Evolutionary conservation across 345 rosid species (phyloP).

Genomic region (Brassica juncea): DNA sequence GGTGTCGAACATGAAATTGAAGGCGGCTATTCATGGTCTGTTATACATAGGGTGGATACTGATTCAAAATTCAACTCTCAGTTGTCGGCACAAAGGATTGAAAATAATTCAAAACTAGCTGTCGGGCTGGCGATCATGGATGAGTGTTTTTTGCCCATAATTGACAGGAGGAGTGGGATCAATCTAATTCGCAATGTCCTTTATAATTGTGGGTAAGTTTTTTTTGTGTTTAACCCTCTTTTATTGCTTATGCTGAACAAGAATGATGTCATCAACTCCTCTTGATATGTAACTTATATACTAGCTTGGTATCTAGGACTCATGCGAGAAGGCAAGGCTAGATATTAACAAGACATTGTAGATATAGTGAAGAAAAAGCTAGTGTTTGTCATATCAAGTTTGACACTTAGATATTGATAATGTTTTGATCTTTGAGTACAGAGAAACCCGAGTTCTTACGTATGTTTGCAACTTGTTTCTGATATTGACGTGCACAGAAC

Average conservation of each 20-base stretch:
- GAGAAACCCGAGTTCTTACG: too few species aligned
- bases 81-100: conserved; percentile 29
- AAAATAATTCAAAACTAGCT: conserved; percentile 43
- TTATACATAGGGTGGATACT: conserved; percentile 37
- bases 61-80: conserved; percentile 25
- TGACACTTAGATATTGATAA: background rate
- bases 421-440: too few species aligned
- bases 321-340: too few species aligned
- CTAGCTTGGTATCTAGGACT: too few species aligned
- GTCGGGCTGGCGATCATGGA: conserved; percentile 41
- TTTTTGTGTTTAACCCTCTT: conserved; percentile 9
- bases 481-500: background rate
- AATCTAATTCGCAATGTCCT: conserved; percentile 41
- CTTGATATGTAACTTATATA: too few species aligned
- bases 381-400: conserved; percentile 7
- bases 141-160: conserved; percentile 42
- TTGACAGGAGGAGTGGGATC: conserved; percentile 43
- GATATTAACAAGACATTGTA: background rate
- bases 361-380: conserved; percentile 17
- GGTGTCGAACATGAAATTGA: conserved; percentile 47
- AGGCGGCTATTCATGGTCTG: conserved; percentile 44
- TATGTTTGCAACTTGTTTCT: background rate
- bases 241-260: background rate
- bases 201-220: conserved; percentile 42
- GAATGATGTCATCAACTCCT: background rate